phyloP scores from a whole-genome alignment of 202 grass and related monocot species.

The Saccharum hybrid region DNA sequence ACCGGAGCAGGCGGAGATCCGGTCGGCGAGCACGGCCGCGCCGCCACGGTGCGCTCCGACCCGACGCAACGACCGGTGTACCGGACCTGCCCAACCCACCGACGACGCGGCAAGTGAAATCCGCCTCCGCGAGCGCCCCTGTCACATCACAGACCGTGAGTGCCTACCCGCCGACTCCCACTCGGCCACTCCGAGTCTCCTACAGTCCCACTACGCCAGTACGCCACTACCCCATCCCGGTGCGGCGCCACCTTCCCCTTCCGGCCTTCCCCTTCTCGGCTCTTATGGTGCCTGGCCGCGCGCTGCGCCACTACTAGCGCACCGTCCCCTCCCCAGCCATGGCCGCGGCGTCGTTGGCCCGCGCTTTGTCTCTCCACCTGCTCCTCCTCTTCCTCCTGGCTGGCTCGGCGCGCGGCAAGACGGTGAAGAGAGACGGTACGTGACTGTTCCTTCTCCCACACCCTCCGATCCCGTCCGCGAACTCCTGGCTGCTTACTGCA shows the following conservation, averaged over 20 bases:
- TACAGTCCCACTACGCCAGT: background rate
- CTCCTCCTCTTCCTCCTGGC: slow-evolving; percentile 52
- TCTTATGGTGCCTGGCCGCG: slow-evolving; percentile 41
- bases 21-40: background rate
- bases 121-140: too few relatives aligned
- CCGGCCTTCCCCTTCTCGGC: background rate
- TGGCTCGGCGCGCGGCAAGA: slow-evolving; percentile 61
- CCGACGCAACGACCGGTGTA: background rate
- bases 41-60: slow-evolving; percentile 16
- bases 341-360: slow-evolving; percentile 38
- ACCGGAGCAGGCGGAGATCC: background rate
- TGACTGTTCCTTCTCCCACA: background rate
- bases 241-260: slow-evolving; percentile 34
- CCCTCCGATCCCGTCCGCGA: slow-evolving; percentile 26
- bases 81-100: slow-evolving; percentile 39
- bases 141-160: slow-evolving; percentile 1
- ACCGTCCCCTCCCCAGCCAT: slow-evolving; percentile 31
- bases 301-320: slow-evolving; percentile 17
- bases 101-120: slow-evolving; percentile 32
- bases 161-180: slow-evolving; percentile 51
- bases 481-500: slow-evolving; percentile 1
- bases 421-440: slow-evolving; percentile 92
- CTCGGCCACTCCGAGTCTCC: slow-evolving; percentile 1
- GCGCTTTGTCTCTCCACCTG: slow-evolving; percentile 25
- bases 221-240: background rate